Evolutionary conservation across 805 yeast species (phyloP), one percentile per base, ranked within the genome.

Genomic region (Yarrowia sp.): DNA sequence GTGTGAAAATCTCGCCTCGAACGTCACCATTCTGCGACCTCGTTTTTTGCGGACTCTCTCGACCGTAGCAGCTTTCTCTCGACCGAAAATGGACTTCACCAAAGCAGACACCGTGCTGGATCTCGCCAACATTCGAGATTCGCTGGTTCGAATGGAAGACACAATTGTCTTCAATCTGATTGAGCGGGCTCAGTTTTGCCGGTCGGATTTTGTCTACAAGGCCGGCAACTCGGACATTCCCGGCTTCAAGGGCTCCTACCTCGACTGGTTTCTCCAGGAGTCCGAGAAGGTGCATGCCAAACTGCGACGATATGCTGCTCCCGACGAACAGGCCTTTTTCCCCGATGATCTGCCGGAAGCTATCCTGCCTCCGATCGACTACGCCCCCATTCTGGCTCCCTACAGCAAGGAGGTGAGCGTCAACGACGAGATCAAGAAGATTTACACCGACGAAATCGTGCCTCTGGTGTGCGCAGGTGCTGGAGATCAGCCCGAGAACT

Each of bases 111-210:
- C 96, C 0, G 97, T 91, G 8, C 83, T 95, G 63, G 85, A 92
- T 73, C 81, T 95, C 69, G 81, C 81, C 73, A 92, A 95, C 78
- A 95, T 95, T 73, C 86, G 99, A 70, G 87, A 85, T 69, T 89
- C 91, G 17, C 82, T 95, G 56, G 88, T 93, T 46, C 86, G 97
- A 67, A 92, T 95, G 97, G 99, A 95, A 76, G 98, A 95, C 78
- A 90, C 98, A 8, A 92, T 95, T 72, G 89, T 95, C 70, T 95
- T 93, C 82, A 90, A 89, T 68, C 85, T 95, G 72, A 93, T 95
- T 69, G 99, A 95, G 77, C 84, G 99, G 71, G 91, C 97, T 2
- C 97, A 94, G 79, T 94, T 91, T 75, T 87, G 82, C 72, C 84
- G 84, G 38, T 87, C 92, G 66, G 89, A 90, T 1, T 83, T 90